Evolutionary conservation across 2,329 filamentous ascomycete genomes (phyloP), one percentile per base, ranked within the genome.

Genomic region (Teratosphaeria viscida): DNA sequence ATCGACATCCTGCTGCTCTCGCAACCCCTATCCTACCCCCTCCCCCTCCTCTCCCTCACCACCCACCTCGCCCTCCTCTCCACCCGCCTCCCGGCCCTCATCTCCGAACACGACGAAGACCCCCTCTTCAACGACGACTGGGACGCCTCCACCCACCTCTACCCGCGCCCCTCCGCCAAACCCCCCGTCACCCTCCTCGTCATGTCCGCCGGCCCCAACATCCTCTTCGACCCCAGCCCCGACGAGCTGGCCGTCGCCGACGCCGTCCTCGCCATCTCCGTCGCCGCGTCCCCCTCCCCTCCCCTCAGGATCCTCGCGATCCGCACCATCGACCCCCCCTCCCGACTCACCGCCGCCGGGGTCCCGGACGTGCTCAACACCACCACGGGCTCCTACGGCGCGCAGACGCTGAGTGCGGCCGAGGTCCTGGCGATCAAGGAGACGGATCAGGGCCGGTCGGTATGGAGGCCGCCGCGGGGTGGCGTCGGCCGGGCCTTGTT

Each of bases 101-200:
- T 90, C 72, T 96, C 92, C 1, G 89, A 95, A 73, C 84, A 84
- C 60, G 92, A 97, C 75, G 94, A 99, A 77, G 94, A 99, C 68
- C 94, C 94, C 12, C 86, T 96, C 71, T 99, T 99, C 75, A 88
- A 96, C 77, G 94, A 99, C 76, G 94, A 99, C 77, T 99, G 94
- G 94, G 90, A 88, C 64, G 88, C 88, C 16, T 86, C 91, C 0
- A 81, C 84, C 19, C 86, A 85, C 60, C 78, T 99, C 34, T 99
- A 95, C 76, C 82, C 85, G 27, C 71, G 74, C 56, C 29, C 14
- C 6, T 34, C 58, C 4, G 52, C 63, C 35, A 83, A 86, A 55
- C 94, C 94, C 4, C 91, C 94, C 0, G 83, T 99, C 59, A 96
- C 92, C 3, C 82, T 99, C 23, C 86, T 99, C 11, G 90, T 97